These are phyloP conservation scores for Mycocentrospora acerina DNA, from an alignment of 2,329 filamentous ascomycete species.

Conservation along the genomic window DNA sequence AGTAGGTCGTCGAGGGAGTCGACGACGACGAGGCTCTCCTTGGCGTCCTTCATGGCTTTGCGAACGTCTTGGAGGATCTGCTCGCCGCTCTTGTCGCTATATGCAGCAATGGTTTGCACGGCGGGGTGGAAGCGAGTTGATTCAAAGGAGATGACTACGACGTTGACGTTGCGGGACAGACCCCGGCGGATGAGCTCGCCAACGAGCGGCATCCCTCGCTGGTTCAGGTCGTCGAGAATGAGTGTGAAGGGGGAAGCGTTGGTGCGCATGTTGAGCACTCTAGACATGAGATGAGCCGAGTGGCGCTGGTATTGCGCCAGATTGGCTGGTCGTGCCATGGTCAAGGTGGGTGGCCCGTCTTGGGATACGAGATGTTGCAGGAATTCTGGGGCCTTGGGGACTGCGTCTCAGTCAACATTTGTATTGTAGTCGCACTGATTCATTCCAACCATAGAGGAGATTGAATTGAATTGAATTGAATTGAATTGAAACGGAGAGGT, in stretches of 20 bases:
- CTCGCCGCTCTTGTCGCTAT: constrained; percentile 63
- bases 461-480: too few relatives aligned
- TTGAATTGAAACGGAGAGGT: too few relatives aligned
- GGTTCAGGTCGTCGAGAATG: constrained; percentile 81
- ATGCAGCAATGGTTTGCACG: constrained; percentile 68
- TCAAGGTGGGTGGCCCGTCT: constrained; percentile 7
- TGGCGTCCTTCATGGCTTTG: constrained; percentile 18
- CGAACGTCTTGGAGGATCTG: constrained; percentile 37
- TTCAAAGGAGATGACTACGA: constrained; percentile 77
- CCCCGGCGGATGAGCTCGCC: constrained; percentile 74
- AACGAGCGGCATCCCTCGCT: constrained; percentile 70
- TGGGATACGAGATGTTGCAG: constrained; percentile 5
- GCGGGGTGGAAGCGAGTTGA: constrained; percentile 65
- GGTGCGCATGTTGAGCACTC: constrained; percentile 75
- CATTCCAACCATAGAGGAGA: not conserved
- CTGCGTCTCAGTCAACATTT: constrained; percentile 11
- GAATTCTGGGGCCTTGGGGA: constrained; percentile 3
- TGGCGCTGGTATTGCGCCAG: constrained; percentile 72
- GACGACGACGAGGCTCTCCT: constrained; percentile 66
- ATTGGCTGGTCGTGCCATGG: constrained; percentile 23
- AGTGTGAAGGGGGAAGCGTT: constrained; percentile 84
- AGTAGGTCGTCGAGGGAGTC: constrained; percentile 73
- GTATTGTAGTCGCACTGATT: not conserved
- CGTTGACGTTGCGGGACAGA: constrained; percentile 55
- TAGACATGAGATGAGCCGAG: constrained; percentile 79